Conservation (phyloP, 768 basidiomycete species). For the Leccinum truebloodii region DNA sequence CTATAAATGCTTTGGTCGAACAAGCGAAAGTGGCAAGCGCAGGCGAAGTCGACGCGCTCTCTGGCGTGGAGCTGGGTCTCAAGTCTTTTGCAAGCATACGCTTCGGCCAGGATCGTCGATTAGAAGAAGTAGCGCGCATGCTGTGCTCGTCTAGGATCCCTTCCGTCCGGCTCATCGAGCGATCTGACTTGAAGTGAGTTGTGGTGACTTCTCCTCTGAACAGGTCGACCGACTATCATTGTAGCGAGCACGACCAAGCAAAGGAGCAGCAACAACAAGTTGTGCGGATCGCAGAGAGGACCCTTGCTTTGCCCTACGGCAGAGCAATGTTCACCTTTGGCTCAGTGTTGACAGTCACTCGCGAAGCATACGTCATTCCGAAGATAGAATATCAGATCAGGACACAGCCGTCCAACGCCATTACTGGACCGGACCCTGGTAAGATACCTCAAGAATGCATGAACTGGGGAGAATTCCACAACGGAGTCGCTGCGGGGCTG, state of each 20-base stretch:
- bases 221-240: slow-evolving; percentile 3
- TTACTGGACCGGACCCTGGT: slow-evolving; percentile 64
- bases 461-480: slow-evolving; percentile 97
- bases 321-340: slow-evolving; percentile 92
- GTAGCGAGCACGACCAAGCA: slow-evolving; percentile 83
- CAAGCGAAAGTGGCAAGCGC: slow-evolving; percentile 50
- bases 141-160: slow-evolving; percentile 77
- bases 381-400: slow-evolving; percentile 77
- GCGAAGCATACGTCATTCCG: slow-evolving; percentile 78
- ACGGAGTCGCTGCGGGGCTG: slow-evolving; percentile 91
- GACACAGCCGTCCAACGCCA: slow-evolving; percentile 70
- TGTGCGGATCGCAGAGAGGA: slow-evolving; percentile 79
- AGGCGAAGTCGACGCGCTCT: slow-evolving; percentile 57
- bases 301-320: slow-evolving; percentile 87
- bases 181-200: slow-evolving; percentile 69
- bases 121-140: slow-evolving; percentile 92
- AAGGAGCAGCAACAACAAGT: slow-evolving; percentile 85
- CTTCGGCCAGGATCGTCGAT: slow-evolving; percentile 85
- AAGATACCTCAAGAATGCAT: slow-evolving; percentile 72
- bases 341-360: slow-evolving; percentile 69
- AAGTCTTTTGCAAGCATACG: slow-evolving; percentile 80
- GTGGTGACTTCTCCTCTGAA: neutral
- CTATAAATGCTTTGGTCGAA: slow-evolving; percentile 51
- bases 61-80: slow-evolving; percentile 72
- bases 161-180: slow-evolving; percentile 63